Base-by-base conservation (phyloP, 345 rosid species). In the Camelina laxa region DNA sequence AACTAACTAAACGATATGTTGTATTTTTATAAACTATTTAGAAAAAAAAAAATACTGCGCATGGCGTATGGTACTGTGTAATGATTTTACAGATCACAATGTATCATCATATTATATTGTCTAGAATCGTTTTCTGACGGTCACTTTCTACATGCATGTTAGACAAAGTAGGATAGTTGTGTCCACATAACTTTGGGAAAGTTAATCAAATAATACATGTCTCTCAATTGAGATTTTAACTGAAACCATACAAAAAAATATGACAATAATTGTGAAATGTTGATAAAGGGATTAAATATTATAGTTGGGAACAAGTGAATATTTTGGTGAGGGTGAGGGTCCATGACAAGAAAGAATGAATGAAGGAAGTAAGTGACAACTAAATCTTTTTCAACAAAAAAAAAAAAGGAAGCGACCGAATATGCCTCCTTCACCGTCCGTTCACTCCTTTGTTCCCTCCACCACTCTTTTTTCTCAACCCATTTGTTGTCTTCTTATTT, bases 381-480 rank as follows among this genome's bases (percentile, higher is more conserved):
- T 31, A 75, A 67, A 75, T 67, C 47, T 59, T 67, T 74, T 75
- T 67, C 67, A 45, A 48, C 72, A 75, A 65, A 65, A 27, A 5
- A 27, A 5, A 48, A 8, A 20, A 73, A 54, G 44, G 38, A 24
- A 50, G 27, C 30, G 36, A 59, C 24, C 67, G 60, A 66, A 57
- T 74, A 65, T 65, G 65, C 53, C 14, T 58, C 35, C 54, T 63
- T 66, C 73, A 74, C 78, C 78, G 73, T 67, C 73, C 79, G 39
- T 75, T 67, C 51, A 74, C 54, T 48, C 58, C 54, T 73, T 73
- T 64, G 65, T 65, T 33, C 20, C 48, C 71, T 73, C 65, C 58
- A 45, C 77, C 75, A 60, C 68, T 61, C 55, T 67, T 57, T 33
- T 33, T 66, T 22, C 51, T 58, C 54, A 12, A 42, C 45, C 73